These are phyloP conservation scores for Vicia sativa DNA, from an alignment of 306 rosid species.

Conservation along the genomic window DNA sequence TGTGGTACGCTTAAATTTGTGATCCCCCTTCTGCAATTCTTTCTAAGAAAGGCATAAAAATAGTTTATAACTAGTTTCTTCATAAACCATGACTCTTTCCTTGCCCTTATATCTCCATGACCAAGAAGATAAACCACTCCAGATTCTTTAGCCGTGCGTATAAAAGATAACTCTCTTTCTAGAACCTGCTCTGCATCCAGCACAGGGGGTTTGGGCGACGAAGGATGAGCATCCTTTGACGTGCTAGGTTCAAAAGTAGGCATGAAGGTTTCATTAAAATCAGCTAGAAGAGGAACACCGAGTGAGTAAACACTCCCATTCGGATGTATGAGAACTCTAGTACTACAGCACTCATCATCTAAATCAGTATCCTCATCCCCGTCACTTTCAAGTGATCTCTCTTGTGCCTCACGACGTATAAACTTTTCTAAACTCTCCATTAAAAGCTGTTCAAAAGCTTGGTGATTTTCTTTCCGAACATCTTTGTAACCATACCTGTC, in stretches of 20 bases:
- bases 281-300: conserved; percentile 79
- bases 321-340: conserved; percentile 81
- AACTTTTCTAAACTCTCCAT: conserved; percentile 96
- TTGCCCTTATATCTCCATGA: conserved; percentile 93
- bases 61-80: conserved; percentile 88
- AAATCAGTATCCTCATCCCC: conserved; percentile 77
- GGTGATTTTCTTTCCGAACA: conserved; percentile 92
- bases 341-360: conserved; percentile 53
- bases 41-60: conserved; percentile 85
- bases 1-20: conserved; percentile 94
- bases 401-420: conserved; percentile 94
- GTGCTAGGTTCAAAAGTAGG: conserved; percentile 64
- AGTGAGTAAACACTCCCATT: conserved; percentile 94
- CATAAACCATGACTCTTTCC: conserved; percentile 89
- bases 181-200: conserved; percentile 84
- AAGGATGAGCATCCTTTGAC: conserved; percentile 54
- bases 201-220: conserved; percentile 49
- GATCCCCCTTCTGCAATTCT: conserved; percentile 86
- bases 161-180: conserved; percentile 85
- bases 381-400: conserved; percentile 87
- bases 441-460: conserved; percentile 81
- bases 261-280: conserved; percentile 44
- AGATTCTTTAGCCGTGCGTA: conserved; percentile 85
- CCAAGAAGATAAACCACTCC: conserved; percentile 95
- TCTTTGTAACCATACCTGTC: conserved; percentile 93